Evolutionary conservation across 257 asterid species (phyloP).

Genomic region (Solanum pennellii): DNA sequence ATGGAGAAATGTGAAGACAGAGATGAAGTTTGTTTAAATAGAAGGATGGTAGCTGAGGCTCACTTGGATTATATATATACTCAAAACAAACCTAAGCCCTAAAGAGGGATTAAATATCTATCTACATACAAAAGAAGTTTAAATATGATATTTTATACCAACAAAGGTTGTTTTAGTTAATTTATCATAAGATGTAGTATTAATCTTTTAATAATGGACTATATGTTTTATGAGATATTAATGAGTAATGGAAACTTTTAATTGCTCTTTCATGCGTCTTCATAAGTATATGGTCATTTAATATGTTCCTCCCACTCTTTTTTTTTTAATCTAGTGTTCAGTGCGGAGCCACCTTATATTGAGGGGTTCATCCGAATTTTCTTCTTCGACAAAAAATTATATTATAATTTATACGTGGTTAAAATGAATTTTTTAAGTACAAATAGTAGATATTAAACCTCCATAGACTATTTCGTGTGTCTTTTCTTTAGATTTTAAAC

Average conservation of each 20-base stretch:
- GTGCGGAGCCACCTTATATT: no score
- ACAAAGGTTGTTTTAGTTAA: no score
- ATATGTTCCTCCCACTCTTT: background rate
- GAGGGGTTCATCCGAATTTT: no score
- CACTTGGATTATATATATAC: conserved; percentile 70
- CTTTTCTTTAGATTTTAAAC: no score
- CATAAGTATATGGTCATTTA: no score
- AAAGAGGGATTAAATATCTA: background rate
- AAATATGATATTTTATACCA: background rate
- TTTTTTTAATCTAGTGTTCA: no score
- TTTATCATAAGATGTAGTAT: background rate
- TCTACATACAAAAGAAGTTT: background rate
- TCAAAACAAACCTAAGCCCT: conserved; percentile 26
- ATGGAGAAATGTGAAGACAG: conserved; percentile 26
- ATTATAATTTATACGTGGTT: no score
- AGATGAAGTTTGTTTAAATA: conserved; percentile 33
- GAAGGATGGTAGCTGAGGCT: conserved; percentile 58
- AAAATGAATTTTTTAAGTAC: no score
- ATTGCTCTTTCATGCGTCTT: background rate
- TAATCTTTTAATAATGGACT: background rate
- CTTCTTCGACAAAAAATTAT: no score
- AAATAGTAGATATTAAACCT: no score
- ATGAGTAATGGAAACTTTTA: background rate
- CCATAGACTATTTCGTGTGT: no score
- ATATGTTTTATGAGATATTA: background rate